Evolutionary conservation across 1,284 basidiomycete genomes (phyloP).

Genomic region (Irpex sp.): DNA sequence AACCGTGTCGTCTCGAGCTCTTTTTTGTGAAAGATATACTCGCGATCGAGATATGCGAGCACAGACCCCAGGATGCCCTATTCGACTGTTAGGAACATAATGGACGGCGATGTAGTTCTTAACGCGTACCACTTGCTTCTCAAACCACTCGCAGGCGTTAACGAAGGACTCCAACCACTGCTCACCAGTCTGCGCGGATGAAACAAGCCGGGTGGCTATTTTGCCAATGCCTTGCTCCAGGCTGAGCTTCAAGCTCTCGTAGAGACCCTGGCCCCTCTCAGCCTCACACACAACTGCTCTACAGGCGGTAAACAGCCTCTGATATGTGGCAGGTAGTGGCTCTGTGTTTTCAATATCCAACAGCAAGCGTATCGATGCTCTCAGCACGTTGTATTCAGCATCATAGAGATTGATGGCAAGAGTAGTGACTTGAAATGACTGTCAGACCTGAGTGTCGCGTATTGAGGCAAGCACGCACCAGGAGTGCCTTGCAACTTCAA

Average conservation of each 20-base stretch:
- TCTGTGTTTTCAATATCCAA: constrained; percentile 35
- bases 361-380: constrained; percentile 40
- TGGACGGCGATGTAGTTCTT: not conserved
- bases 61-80: constrained; percentile 54
- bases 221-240: constrained; percentile 45
- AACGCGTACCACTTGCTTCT: constrained; percentile 54
- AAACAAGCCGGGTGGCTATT: constrained; percentile 35
- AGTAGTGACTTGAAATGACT: constrained; percentile 15
- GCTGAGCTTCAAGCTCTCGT: constrained; percentile 47
- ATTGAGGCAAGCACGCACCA: constrained; percentile 26
- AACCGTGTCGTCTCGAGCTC: constrained; percentile 40
- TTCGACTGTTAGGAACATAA: not conserved
- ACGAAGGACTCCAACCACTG: constrained; percentile 55
- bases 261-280: constrained; percentile 51
- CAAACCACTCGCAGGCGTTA: constrained; percentile 56
- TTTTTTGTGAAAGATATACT: constrained; percentile 41
- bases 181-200: constrained; percentile 25
- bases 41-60: constrained; percentile 61
- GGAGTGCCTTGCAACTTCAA: constrained; percentile 42
- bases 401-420: constrained; percentile 15
- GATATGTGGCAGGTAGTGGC: constrained; percentile 44
- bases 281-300: constrained; percentile 46
- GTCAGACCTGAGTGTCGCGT: not conserved
- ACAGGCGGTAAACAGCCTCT: constrained; percentile 54
- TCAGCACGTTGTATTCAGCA: constrained; percentile 29